Evolutionary conservation across 768 basidiomycete species (phyloP).

Genomic region (Mycena belliarum): DNA sequence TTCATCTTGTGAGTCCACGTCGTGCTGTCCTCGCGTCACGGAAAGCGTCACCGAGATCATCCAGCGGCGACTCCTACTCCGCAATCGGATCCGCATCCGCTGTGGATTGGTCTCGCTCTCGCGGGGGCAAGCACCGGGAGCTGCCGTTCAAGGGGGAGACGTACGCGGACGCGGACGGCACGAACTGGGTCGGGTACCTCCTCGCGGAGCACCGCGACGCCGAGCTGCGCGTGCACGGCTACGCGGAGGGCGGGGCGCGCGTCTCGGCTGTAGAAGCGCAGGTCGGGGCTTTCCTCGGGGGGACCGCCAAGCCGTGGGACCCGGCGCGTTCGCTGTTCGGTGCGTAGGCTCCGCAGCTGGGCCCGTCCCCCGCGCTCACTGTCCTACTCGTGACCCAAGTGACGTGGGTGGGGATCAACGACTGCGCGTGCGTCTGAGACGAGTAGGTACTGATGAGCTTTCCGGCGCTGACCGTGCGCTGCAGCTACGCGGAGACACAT

Average conservation of each 20-base stretch:
- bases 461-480: no score
- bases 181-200: slow-evolving; percentile 69
- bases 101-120: no score
- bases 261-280: slow-evolving; percentile 28
- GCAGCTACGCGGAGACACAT: slow-evolving; percentile 26
- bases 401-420: slow-evolving; percentile 71
- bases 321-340: slow-evolving; percentile 47
- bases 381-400: no score
- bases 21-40: background rate
- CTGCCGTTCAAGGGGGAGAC: slow-evolving; percentile 50
- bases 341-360: slow-evolving; percentile 32
- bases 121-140: no score
- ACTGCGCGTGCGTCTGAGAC: slow-evolving; percentile 59
- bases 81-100: slow-evolving; percentile 39
- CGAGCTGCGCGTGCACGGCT: slow-evolving; percentile 55
- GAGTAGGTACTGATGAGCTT: no score
- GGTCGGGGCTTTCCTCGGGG: slow-evolving; percentile 32
- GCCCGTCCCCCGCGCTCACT: no score
- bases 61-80: slow-evolving; percentile 65
- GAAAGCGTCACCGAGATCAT: background rate
- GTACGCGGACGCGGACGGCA: slow-evolving; percentile 44
- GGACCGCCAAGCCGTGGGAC: slow-evolving; percentile 41
- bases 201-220: slow-evolving; percentile 45
- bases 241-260: slow-evolving; percentile 55
- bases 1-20: slow-evolving; percentile 61